A percentile compares a stretch with the other conserved stretches of the same genome.
Evolutionary conservation across 2,329 filamentous ascomycete species (phyloP).

Genomic region (Colletotrichum sp.): DNA sequence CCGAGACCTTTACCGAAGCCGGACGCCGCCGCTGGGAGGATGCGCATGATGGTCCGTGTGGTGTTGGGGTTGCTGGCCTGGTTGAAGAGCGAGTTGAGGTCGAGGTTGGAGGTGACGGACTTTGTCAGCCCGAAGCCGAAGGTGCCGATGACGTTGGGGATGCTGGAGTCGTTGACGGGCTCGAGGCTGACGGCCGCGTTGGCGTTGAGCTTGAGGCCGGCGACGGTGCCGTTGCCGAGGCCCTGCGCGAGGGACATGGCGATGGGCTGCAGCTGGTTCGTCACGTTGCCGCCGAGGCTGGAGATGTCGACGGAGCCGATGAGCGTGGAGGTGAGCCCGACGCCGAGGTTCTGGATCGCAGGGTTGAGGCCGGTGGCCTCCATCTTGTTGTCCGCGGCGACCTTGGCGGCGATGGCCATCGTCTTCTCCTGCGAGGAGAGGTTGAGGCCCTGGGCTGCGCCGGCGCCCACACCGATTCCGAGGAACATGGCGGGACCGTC

Average conservation of each 20-base stretch:
- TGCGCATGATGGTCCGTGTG: slow-evolving; percentile 19
- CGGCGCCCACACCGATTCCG: slow-evolving; percentile 28
- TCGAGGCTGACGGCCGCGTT: slow-evolving; percentile 12
- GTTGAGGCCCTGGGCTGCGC: slow-evolving; percentile 27
- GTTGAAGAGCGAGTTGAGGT: slow-evolving; percentile 23
- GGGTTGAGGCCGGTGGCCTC: slow-evolving; percentile 32
- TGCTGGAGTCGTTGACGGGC: slow-evolving; percentile 22
- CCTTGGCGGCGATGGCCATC: slow-evolving; percentile 21
- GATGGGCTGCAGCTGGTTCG: slow-evolving; percentile 21
- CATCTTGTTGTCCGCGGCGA: slow-evolving; percentile 32
- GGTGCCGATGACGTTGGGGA: slow-evolving; percentile 26
- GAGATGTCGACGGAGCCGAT: slow-evolving; percentile 28
- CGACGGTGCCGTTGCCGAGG: slow-evolving; percentile 26
- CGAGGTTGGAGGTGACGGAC: slow-evolving; percentile 28
- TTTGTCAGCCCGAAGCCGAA: slow-evolving; percentile 32
- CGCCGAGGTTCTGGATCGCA: slow-evolving; percentile 31
- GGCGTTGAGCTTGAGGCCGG: slow-evolving; percentile 25
- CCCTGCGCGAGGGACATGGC: slow-evolving; percentile 26
- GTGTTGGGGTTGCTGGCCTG: slow-evolving; percentile 15
- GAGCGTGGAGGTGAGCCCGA: slow-evolving; percentile 31
- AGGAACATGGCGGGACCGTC: slow-evolving; percentile 25
- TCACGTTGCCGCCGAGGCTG: slow-evolving; percentile 10
- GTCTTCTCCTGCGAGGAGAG: slow-evolving; percentile 19
- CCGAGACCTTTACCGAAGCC: slow-evolving; percentile 33
- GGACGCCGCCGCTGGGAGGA: slow-evolving; percentile 27